Conservation (phyloP, 2,329 filamentous ascomycete genomes). For the Cladorrhinum sp. region DNA sequence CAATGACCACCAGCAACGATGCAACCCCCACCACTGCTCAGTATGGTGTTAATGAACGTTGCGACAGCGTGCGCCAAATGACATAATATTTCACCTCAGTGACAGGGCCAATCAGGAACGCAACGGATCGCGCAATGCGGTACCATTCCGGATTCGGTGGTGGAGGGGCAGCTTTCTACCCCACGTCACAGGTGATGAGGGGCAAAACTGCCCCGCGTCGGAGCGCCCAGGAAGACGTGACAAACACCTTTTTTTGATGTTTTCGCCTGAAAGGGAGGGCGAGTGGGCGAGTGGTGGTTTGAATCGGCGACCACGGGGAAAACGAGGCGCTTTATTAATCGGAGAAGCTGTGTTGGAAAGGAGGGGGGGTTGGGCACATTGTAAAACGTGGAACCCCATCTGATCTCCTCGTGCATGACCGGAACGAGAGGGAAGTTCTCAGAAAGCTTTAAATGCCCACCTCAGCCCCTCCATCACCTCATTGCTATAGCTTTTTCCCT, state of each 20-base stretch:
- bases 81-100: slow-evolving; percentile 25
- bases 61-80: slow-evolving; percentile 26
- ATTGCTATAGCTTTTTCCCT: slow-evolving; percentile 7
- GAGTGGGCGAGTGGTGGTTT: background rate
- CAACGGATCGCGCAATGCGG: slow-evolving; percentile 30
- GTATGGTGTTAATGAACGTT: slow-evolving; percentile 10
- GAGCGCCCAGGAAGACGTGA: background rate
- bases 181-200: slow-evolving; percentile 29
- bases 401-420: background rate
- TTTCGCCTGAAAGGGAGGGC: slow-evolving; percentile 9
- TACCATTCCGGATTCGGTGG: slow-evolving; percentile 26
- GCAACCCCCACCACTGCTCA: slow-evolving; percentile 13
- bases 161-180: slow-evolving; percentile 25
- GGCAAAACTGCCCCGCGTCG: slow-evolving; percentile 25
- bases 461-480: slow-evolving; percentile 18
- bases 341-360: background rate
- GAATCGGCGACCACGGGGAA: background rate
- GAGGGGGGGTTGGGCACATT: background rate
- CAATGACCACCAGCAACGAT: slow-evolving; percentile 4
- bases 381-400: slow-evolving; percentile 5
- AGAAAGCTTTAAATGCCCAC: slow-evolving; percentile 20
- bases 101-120: slow-evolving; percentile 23
- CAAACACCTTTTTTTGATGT: slow-evolving; percentile 5
- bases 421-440: background rate
- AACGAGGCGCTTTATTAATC: slow-evolving; percentile 16